Conservation (phyloP, 257 asterid species). For the Gentiana straminea region DNA sequence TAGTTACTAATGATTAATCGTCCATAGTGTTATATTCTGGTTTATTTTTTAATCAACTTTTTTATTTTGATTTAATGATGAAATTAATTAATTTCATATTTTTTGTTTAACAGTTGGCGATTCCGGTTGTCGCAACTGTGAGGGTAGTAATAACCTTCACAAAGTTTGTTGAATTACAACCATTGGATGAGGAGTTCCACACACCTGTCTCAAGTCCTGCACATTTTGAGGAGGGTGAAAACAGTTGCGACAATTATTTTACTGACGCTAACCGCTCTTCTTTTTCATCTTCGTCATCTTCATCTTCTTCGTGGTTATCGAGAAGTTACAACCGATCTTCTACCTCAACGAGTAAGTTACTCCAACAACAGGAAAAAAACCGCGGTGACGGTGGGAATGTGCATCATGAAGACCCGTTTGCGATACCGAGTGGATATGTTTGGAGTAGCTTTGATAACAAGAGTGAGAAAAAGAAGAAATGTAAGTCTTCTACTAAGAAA, state of each 20-base stretch:
- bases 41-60: too few relatives aligned
- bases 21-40: too few relatives aligned
- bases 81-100: constrained; percentile 1
- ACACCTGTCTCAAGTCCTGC: constrained; percentile 83
- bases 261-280: constrained; percentile 30
- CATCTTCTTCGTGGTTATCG: constrained; percentile 15
- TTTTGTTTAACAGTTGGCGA: constrained; percentile 53
- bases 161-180: constrained; percentile 66
- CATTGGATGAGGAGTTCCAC: constrained; percentile 49
- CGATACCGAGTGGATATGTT: constrained; percentile 53
- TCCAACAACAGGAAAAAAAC: constrained; percentile 15
- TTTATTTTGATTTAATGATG: not conserved
- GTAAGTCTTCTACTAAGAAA: constrained; percentile 55
- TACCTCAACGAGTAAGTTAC: constrained; percentile 22
- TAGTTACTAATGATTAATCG: too few relatives aligned
- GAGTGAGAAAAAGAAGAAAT: constrained; percentile 44
- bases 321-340: constrained; percentile 23
- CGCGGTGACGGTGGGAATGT: constrained; percentile 9
- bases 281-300: constrained; percentile 16
- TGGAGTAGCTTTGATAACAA: constrained; percentile 67
- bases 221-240: constrained; percentile 19
- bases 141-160: constrained; percentile 87
- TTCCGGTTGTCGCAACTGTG: constrained; percentile 96
- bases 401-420: constrained; percentile 50
- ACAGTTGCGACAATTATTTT: constrained; percentile 10